phyloP scores from a whole-genome alignment of 768 basidiomycete genomes.

The Exidia glandulosa region DNA sequence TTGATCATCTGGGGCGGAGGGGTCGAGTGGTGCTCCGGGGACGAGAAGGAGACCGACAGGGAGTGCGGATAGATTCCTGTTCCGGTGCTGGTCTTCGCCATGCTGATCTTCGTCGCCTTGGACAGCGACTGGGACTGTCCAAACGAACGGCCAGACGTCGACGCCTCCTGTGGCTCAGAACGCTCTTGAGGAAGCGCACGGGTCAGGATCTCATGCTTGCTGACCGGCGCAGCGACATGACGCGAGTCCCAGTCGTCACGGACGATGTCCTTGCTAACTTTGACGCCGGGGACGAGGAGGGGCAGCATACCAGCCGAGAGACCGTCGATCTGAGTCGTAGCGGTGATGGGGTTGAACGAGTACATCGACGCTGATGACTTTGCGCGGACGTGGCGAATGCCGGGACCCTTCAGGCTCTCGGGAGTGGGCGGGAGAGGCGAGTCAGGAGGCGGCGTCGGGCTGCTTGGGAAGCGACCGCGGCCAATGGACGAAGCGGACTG shows the following conservation, averaged over 20 bases:
- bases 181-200: too few species aligned
- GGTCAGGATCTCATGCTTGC: constrained; percentile 14
- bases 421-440: constrained; percentile 70
- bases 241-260: constrained; percentile 35
- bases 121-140: background rate
- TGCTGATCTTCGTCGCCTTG: background rate
- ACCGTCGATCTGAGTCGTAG: constrained; percentile 58
- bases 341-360: constrained; percentile 46
- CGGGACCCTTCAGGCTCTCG: constrained; percentile 43
- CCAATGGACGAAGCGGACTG: constrained; percentile 46
- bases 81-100: background rate
- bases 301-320: constrained; percentile 60
- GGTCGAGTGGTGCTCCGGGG: constrained; percentile 50
- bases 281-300: constrained; percentile 55
- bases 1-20: constrained; percentile 38
- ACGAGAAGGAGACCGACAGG: constrained; percentile 30
- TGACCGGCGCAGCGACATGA: constrained; percentile 22
- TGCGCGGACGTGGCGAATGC: constrained; percentile 38
- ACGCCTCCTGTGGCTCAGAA: background rate
- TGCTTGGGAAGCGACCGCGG: constrained; percentile 19
- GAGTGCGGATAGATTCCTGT: background rate
- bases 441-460: constrained; percentile 41
- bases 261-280: constrained; percentile 43
- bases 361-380: constrained; percentile 45
- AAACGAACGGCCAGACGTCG: background rate